Conservation (phyloP, 2,329 filamentous ascomycete species). For the Pezicula radicicola region DNA sequence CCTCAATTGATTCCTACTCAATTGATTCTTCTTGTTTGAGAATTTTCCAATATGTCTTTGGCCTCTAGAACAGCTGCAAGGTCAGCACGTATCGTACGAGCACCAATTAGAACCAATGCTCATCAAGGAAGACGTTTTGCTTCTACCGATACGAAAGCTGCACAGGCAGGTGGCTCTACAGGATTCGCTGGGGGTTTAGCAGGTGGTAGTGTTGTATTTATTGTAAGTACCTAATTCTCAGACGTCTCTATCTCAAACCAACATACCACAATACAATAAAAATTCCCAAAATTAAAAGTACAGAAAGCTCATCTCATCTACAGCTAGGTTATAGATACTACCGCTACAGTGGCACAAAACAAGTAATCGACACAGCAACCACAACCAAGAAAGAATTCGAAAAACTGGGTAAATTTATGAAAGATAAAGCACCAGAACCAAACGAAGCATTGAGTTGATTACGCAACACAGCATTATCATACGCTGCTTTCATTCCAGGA, state of each 20-base stretch:
- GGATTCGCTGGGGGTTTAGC: conserved; percentile 45
- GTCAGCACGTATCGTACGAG: conserved; percentile 18
- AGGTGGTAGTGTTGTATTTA: conserved; percentile 44
- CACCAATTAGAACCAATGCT: conserved; percentile 26
- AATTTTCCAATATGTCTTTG: conserved; percentile 15
- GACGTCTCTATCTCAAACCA: background rate
- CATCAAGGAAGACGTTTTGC: conserved; percentile 21
- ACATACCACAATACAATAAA: background rate
- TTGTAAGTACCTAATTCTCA: conserved; percentile 16
- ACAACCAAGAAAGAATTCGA: conserved; percentile 60
- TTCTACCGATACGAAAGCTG: conserved; percentile 17
- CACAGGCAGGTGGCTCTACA: conserved; percentile 27
- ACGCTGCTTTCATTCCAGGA: conserved; percentile 70
- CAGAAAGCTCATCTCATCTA: background rate
- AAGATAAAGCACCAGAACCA: conserved; percentile 59
- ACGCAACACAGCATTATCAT: conserved; percentile 63
- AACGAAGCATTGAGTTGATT: conserved; percentile 66
- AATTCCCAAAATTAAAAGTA: background rate
- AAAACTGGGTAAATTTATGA: conserved; percentile 55
- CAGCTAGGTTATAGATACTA: conserved; percentile 49
- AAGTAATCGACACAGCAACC: conserved; percentile 44
- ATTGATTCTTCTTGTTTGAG: background rate
- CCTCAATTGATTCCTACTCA: background rate
- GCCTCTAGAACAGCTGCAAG: conserved; percentile 23
- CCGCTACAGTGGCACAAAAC: conserved; percentile 41